These are phyloP conservation scores for Plasmodium cynomolgi DNA, from an alignment of 169 alveolate genomes.

Conservation along the genomic window DNA sequence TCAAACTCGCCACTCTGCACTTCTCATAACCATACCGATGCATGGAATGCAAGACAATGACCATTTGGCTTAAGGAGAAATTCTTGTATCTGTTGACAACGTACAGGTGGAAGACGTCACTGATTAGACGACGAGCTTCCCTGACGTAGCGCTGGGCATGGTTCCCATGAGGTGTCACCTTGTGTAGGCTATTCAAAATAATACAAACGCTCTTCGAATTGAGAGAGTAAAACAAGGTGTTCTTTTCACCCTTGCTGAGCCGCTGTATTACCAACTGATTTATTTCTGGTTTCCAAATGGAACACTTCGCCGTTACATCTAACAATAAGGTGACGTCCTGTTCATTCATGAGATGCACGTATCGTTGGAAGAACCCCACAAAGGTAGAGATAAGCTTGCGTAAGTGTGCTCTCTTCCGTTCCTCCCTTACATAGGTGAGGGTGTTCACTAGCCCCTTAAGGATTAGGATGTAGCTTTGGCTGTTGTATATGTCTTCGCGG, in stretches of 20 bases:
- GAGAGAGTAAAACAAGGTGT: constrained; percentile 25
- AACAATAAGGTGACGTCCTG: constrained; percentile 54
- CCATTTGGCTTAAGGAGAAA: constrained; percentile 7
- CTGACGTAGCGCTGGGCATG: neutral
- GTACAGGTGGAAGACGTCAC: constrained; percentile 27
- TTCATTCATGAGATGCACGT: constrained; percentile 42
- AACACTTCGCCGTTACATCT: constrained; percentile 38
- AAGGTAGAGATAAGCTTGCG: neutral
- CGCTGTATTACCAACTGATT: neutral
- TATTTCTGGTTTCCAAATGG: constrained; percentile 1
- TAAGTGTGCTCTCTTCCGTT: neutral
- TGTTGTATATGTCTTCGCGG: constrained; percentile 22
- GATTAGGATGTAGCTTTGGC: constrained; percentile 60
- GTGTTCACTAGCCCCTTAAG: constrained; percentile 51
- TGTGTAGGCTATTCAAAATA: constrained; percentile 33
- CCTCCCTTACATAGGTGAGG: constrained; percentile 1
- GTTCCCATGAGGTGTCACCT: neutral
- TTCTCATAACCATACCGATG: constrained; percentile 4
- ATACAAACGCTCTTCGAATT: constrained; percentile 44
- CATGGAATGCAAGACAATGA: constrained; percentile 27
- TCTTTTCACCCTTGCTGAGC: neutral
- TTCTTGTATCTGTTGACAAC: constrained; percentile 3
- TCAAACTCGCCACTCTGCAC: neutral
- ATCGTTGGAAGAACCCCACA: constrained; percentile 10
- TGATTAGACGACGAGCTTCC: neutral